Conservation (phyloP, 1,284 basidiomycete genomes). For the Pulveroboletus sp. region DNA sequence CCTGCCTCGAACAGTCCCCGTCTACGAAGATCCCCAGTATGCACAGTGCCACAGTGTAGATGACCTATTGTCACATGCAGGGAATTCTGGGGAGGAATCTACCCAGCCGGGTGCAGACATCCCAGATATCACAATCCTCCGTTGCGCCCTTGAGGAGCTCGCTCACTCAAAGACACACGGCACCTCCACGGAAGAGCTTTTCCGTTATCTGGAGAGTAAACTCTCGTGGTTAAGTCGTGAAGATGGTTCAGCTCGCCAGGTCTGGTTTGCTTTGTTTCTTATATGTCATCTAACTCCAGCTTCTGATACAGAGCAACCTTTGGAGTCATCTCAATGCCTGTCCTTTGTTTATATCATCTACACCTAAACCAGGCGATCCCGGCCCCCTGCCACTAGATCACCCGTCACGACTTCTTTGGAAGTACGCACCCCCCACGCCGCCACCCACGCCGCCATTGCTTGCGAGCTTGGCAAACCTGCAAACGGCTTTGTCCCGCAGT, state of each 20-base stretch:
- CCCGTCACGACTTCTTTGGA: constrained; percentile 44
- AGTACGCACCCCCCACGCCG: constrained; percentile 43
- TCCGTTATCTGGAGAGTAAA: constrained; percentile 50
- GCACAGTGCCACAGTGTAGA: constrained; percentile 44
- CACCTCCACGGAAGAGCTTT: constrained; percentile 56
- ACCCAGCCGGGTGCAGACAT: constrained; percentile 36
- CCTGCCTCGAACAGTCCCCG: constrained; percentile 49
- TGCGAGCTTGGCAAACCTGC: constrained; percentile 45
- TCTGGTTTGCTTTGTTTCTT: constrained; percentile 25
- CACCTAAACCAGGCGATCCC: constrained; percentile 11
- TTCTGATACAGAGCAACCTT: constrained; percentile 43
- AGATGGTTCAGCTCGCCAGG: constrained; percentile 47
- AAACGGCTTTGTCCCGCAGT: constrained; percentile 38
- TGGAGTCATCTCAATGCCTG: constrained; percentile 58
- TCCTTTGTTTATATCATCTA: constrained; percentile 42
- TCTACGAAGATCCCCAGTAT: constrained; percentile 48
- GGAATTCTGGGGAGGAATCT: constrained; percentile 23
- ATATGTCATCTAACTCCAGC: neutral
- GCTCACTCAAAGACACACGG: constrained; percentile 36
- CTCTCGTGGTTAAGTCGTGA: constrained; percentile 52
- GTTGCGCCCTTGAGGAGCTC: constrained; percentile 57
- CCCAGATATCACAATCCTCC: constrained; percentile 51
- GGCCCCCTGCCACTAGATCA: constrained; percentile 16
- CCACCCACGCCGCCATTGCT: constrained; percentile 43
- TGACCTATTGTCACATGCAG: constrained; percentile 38